Conservation (phyloP, 73 alveolate genomes). For the Paramecium pentaurelia region DNA sequence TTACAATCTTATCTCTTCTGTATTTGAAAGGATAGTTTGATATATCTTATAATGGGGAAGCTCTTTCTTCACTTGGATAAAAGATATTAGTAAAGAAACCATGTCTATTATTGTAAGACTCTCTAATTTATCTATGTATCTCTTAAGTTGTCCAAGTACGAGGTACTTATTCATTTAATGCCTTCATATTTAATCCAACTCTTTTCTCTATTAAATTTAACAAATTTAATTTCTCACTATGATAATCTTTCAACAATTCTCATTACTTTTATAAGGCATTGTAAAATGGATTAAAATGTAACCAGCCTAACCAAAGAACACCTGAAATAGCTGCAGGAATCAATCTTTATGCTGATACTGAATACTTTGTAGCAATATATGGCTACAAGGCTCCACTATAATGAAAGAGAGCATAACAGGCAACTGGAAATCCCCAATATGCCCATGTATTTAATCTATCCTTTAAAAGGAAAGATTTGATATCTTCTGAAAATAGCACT, state of each 20-base stretch:
- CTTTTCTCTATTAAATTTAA: slow-evolving; percentile 27
- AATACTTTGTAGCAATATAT: background rate
- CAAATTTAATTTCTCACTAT: slow-evolving; percentile 47
- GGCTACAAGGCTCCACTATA: background rate
- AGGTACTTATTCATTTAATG: slow-evolving; percentile 28
- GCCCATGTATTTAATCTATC: slow-evolving; percentile 39
- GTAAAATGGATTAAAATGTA: background rate
- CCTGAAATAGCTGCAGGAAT: background rate
- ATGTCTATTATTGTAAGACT: slow-evolving; percentile 36
- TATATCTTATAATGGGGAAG: slow-evolving; percentile 50
- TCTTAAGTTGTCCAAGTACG: slow-evolving; percentile 44
- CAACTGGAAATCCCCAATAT: slow-evolving; percentile 26
- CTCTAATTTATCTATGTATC: slow-evolving; percentile 45
- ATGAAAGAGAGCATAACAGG: background rate
- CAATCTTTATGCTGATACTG: background rate
- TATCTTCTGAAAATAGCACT: background rate
- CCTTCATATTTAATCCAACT: slow-evolving; percentile 30
- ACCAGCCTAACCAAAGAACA: background rate
- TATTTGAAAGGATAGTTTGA: slow-evolving; percentile 2
- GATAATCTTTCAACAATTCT: background rate
- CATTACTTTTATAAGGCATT: background rate
- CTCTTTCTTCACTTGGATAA: slow-evolving; percentile 36
- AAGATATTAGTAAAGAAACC: slow-evolving; percentile 28
- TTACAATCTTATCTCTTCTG: slow-evolving; percentile 40
- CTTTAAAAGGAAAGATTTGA: background rate